Conservation (phyloP, 345 rosid species). For the Populus deltoides region DNA sequence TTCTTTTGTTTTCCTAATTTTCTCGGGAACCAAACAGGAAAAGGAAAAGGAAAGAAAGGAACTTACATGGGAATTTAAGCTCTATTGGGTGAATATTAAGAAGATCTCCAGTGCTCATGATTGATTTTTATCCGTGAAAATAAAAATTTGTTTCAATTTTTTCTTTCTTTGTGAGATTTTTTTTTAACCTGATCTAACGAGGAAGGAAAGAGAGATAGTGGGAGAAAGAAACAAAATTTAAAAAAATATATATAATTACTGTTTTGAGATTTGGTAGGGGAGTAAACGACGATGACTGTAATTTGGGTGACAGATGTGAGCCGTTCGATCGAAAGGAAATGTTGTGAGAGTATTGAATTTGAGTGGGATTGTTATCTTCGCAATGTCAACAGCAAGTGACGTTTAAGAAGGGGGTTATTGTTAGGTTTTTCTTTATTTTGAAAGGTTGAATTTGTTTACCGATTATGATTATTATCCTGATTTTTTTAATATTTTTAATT, state of each 20-base stretch:
- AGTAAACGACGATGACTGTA: not conserved
- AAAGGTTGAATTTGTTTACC: not conserved
- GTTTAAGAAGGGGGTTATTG: not conserved
- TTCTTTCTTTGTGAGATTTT: not conserved
- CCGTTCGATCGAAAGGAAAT: not conserved
- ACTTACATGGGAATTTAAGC: not conserved
- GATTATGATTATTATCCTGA: too few relatives aligned
- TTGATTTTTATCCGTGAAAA: not conserved
- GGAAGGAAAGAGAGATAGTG: not conserved
- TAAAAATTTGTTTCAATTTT: not conserved
- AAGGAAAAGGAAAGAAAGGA: not conserved
- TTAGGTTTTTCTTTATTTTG: not conserved
- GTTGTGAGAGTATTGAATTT: not conserved
- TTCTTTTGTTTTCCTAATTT: not conserved
- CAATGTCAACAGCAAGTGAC: not conserved
- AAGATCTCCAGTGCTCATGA: not conserved
- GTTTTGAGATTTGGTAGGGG: not conserved
- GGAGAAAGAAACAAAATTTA: not conserved
- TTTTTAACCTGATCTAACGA: not conserved
- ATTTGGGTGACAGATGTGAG: not conserved
- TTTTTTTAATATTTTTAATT: too few relatives aligned
- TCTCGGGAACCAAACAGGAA: conserved; percentile 15
- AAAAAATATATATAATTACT: not conserved
- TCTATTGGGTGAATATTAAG: not conserved
- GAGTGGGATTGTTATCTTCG: not conserved